These are phyloP conservation scores for Stagonosporopsis rhizophila DNA, from an alignment of 2,329 filamentous ascomycete genomes.

Conservation along the genomic window DNA sequence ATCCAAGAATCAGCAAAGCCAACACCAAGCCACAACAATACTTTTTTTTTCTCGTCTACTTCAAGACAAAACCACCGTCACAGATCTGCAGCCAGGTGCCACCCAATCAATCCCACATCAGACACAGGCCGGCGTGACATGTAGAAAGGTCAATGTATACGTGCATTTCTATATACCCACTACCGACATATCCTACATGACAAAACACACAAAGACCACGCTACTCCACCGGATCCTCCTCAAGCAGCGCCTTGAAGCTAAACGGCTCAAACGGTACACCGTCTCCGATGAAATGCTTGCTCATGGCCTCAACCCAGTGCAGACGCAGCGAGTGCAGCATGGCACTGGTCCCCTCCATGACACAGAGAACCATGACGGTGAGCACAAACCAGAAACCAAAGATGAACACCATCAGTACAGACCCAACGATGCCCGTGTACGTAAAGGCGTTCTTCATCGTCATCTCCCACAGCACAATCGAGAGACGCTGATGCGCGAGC, in stretches of 20 bases:
- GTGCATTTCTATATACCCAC: slow-evolving; percentile 30
- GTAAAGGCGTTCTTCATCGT: slow-evolving; percentile 81
- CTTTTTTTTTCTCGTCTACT: no score
- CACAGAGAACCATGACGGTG: slow-evolving; percentile 79
- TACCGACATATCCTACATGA: slow-evolving; percentile 26
- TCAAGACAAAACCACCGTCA: no score
- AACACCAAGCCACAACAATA: no score
- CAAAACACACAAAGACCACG: slow-evolving; percentile 7
- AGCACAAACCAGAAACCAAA: slow-evolving; percentile 93
- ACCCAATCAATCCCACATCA: no score
- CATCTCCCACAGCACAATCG: slow-evolving; percentile 95
- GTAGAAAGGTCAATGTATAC: no score
- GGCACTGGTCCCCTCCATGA: slow-evolving; percentile 95
- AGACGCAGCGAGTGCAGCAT: slow-evolving; percentile 93
- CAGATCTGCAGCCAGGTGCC: no score
- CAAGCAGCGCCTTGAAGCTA: slow-evolving; percentile 82
- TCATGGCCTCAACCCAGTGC: slow-evolving; percentile 98
- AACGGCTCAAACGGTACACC: slow-evolving; percentile 87
- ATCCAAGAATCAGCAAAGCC: no score
- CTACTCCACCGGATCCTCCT: slow-evolving; percentile 70
- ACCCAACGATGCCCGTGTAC: slow-evolving; percentile 70
- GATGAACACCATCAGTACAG: slow-evolving; percentile 79
- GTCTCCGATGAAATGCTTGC: slow-evolving; percentile 93
- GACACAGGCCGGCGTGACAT: no score
- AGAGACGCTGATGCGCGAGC: slow-evolving; percentile 96